Conservation (phyloP, 257 asterid species). For the Nyctanthes arbortristis region DNA sequence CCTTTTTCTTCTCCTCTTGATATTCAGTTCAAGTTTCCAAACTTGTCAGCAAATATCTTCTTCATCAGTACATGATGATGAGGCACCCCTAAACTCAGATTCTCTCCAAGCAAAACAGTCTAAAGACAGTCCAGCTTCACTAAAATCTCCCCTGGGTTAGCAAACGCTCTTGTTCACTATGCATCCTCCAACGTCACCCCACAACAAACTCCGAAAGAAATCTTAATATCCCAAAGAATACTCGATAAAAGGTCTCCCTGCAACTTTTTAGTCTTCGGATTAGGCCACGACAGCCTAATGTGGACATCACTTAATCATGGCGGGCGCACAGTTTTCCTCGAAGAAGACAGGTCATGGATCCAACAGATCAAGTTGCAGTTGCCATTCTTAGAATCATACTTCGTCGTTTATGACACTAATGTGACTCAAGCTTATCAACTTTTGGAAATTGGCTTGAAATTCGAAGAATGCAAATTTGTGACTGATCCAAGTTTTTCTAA, state of each 20-base stretch:
- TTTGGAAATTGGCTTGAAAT: constrained; percentile 39
- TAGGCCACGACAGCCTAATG: constrained; percentile 91
- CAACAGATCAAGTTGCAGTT: constrained; percentile 43
- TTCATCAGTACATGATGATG: neutral
- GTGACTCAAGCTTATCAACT: constrained; percentile 74
- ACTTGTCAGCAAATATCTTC: neutral
- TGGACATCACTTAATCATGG: constrained; percentile 86
- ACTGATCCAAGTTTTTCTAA: constrained; percentile 74
- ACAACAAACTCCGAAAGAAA: constrained; percentile 75
- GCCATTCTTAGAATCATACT: constrained; percentile 69
- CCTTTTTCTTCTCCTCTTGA: neutral
- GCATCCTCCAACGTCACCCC: constrained; percentile 84
- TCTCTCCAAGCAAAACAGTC: constrained; percentile 21
- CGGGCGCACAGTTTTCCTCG: constrained; percentile 80
- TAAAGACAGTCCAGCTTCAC: constrained; percentile 37
- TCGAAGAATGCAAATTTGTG: constrained; percentile 61
- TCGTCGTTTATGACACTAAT: constrained; percentile 62
- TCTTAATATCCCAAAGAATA: constrained; percentile 63
- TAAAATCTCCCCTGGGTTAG: constrained; percentile 66
- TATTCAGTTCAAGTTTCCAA: neutral
- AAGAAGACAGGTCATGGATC: constrained; percentile 82
- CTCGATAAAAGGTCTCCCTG: constrained; percentile 71
- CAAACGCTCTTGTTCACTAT: constrained; percentile 73
- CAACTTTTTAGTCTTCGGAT: constrained; percentile 80
- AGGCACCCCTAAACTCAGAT: constrained; percentile 15